Evolutionary conservation across 805 yeast genomes (phyloP).

Genomic region (Kluyveromyces dobzhanskii): DNA sequence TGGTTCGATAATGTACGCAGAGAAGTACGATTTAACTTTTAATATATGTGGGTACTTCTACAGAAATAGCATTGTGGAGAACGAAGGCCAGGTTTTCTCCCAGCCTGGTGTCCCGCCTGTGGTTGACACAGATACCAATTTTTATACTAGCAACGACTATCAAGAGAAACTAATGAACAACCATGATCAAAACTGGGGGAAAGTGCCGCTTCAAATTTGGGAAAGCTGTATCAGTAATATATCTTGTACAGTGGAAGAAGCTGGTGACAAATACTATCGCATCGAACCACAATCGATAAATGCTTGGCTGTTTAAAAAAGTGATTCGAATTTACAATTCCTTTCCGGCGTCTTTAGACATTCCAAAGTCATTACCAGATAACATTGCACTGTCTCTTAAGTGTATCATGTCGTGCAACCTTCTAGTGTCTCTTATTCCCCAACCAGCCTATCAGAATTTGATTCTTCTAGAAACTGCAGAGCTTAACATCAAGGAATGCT

Average conservation of each 20-base stretch:
- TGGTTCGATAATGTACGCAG: constrained; percentile 14
- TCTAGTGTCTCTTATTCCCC: constrained; percentile 41
- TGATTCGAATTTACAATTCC: constrained; percentile 26
- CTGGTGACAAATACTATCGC: constrained; percentile 38
- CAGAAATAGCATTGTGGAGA: constrained; percentile 6
- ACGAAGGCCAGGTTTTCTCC: neutral
- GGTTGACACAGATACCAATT: constrained; percentile 10
- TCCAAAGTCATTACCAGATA: constrained; percentile 23
- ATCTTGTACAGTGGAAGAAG: constrained; percentile 35
- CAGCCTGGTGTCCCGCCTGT: neutral
- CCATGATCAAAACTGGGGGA: constrained; percentile 21
- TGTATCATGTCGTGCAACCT: constrained; percentile 31
- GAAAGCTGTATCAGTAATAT: constrained; percentile 25
- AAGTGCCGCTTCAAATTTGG: constrained; percentile 14
- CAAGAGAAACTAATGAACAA: constrained; percentile 26
- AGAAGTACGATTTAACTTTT: constrained; percentile 19
- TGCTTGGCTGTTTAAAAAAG: constrained; percentile 32
- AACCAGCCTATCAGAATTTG: constrained; percentile 30
- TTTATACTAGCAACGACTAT: constrained; percentile 25
- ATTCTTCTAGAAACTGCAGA: constrained; percentile 6
- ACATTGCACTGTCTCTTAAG: constrained; percentile 32
- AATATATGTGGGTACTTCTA: constrained; percentile 21
- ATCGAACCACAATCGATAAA: constrained; percentile 34
- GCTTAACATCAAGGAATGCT: constrained; percentile 25
- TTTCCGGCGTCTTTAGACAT: constrained; percentile 34